Conservation (phyloP, 352 stramenopile genomes). For the Phytophthora hibernalis region DNA sequence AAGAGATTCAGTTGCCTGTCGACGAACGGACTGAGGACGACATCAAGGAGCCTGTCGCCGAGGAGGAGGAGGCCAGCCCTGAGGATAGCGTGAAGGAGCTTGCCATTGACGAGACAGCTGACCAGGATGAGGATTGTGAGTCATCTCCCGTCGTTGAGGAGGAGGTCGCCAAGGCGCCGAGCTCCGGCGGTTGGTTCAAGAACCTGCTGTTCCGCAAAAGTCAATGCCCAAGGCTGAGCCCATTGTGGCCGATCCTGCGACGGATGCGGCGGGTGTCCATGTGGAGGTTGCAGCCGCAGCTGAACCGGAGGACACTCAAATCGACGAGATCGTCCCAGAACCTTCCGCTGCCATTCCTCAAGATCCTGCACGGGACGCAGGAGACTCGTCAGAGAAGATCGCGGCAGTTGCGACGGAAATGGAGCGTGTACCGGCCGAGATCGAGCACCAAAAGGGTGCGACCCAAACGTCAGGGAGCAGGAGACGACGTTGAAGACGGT, state of each 20-base stretch:
- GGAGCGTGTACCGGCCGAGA: background rate
- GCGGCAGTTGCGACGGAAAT: conserved; percentile 9
- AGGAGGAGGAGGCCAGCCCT: background rate
- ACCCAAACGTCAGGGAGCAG: background rate
- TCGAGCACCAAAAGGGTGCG: conserved; percentile 15
- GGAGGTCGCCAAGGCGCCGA: background rate
- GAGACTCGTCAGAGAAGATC: background rate
- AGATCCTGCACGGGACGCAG: conserved; percentile 15
- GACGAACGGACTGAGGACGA: background rate
- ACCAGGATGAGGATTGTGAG: background rate
- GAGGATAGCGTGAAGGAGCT: background rate
- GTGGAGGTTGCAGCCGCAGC: conserved; percentile 26
- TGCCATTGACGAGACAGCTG: background rate
- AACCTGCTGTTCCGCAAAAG: conserved; percentile 35
- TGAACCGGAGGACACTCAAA: conserved; percentile 17
- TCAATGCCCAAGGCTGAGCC: background rate
- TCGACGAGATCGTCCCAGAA: conserved; percentile 13
- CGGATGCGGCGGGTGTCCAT: conserved; percentile 21
- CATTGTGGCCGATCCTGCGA: conserved; percentile 12
- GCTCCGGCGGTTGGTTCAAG: conserved; percentile 25
- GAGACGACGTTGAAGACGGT: conserved; percentile 8
- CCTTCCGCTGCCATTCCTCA: conserved; percentile 37
- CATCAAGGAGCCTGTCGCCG: background rate
- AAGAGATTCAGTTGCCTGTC: background rate
- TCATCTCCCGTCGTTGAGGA: background rate